These are phyloP conservation scores for Sphagnurus paluster DNA, from an alignment of 1,284 basidiomycete species.

Conservation along the genomic window DNA sequence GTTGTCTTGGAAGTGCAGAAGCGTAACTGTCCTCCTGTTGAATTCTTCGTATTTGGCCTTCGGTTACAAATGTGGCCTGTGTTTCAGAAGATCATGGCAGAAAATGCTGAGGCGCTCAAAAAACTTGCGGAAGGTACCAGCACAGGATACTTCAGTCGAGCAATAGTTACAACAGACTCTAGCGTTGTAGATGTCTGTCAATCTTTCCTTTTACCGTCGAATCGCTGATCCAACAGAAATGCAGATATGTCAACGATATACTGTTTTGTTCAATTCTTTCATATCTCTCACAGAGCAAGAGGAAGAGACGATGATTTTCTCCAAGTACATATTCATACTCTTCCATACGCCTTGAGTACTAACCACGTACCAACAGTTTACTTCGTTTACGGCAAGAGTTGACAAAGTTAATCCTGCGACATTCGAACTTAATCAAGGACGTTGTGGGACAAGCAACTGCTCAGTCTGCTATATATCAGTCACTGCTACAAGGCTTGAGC, in stretches of 20 bases:
- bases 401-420: constrained; percentile 73
- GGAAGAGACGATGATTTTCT: constrained; percentile 93
- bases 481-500: constrained; percentile 74
- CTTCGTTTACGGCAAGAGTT: constrained; percentile 85
- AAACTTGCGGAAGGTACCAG: constrained; percentile 72
- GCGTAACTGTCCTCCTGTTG: constrained; percentile 76
- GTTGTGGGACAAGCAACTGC: constrained; percentile 64
- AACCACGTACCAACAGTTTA: constrained; percentile 51
- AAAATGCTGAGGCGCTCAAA: constrained; percentile 79
- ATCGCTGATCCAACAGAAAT: background rate
- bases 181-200: constrained; percentile 59
- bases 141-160: constrained; percentile 66
- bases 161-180: constrained; percentile 67
- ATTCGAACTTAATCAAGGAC: constrained; percentile 71
- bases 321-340: constrained; percentile 59
- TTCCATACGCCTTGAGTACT: background rate
- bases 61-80: constrained; percentile 88
- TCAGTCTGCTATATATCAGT: constrained; percentile 73
- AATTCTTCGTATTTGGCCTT: constrained; percentile 76
- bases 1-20: constrained; percentile 72
- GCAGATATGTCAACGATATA: constrained; percentile 67
- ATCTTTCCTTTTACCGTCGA: background rate
- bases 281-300: constrained; percentile 78
- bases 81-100: constrained; percentile 87
- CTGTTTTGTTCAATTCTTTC: constrained; percentile 77